These are phyloP conservation scores for Aspergillus transmontanensis DNA, from an alignment of 2,329 filamentous ascomycete species.

Conservation along the genomic window DNA sequence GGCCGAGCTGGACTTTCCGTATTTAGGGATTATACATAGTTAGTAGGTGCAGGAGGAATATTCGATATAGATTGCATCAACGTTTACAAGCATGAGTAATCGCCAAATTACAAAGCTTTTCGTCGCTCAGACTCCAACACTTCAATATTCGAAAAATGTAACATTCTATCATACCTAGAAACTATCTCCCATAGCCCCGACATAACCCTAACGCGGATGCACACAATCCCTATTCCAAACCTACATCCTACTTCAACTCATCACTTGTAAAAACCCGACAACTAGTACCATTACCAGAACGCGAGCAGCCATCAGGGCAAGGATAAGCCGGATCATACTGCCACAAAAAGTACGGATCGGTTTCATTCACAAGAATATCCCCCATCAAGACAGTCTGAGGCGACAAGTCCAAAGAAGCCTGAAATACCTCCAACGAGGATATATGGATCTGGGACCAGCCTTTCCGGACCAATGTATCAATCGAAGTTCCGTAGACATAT, in stretches of 20 bases:
- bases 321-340: slow-evolving; percentile 46
- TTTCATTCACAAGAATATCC: slow-evolving; percentile 55
- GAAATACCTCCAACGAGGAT: slow-evolving; percentile 50
- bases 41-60: neutral
- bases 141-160: neutral
- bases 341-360: slow-evolving; percentile 57
- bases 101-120: neutral
- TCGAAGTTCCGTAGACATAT: slow-evolving; percentile 58
- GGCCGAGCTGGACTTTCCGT: neutral
- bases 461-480: slow-evolving; percentile 47
- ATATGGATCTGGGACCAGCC: slow-evolving; percentile 58
- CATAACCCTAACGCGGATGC: neutral
- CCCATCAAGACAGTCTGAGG: slow-evolving; percentile 46
- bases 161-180: neutral
- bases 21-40: neutral
- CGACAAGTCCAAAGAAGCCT: slow-evolving; percentile 34
- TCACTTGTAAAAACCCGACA: neutral
- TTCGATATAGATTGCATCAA: too few relatives aligned
- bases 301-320: slow-evolving; percentile 1
- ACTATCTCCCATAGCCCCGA: neutral
- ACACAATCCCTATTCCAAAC: neutral
- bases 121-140: neutral
- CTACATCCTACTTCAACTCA: neutral
- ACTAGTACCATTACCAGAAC: neutral
- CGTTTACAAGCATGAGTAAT: neutral